Percentiles rank a stretch among this genome's conserved stretches.
Evolutionary conservation across 1,284 basidiomycete genomes (phyloP).

Genomic region (Ganoderma sinense): DNA sequence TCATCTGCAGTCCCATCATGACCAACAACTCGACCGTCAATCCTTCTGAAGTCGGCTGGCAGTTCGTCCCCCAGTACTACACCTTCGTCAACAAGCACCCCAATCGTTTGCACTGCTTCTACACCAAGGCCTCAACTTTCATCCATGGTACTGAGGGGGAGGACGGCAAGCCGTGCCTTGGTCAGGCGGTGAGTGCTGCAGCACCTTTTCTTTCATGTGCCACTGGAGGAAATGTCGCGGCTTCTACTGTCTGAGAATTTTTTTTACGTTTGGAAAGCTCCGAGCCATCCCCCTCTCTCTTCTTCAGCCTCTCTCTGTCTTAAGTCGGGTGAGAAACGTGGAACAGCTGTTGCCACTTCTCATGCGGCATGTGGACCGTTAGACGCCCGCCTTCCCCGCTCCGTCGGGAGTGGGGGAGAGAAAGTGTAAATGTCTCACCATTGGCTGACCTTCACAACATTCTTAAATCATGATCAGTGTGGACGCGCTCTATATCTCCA

Average conservation of each 20-base stretch:
- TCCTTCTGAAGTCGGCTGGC: constrained; percentile 94
- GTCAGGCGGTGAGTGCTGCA: constrained; percentile 80
- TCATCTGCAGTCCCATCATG: constrained; percentile 40
- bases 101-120: constrained; percentile 97
- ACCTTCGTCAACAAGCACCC: constrained; percentile 99
- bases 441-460: neutral
- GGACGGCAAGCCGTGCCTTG: constrained; percentile 86
- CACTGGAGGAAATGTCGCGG: neutral
- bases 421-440: neutral
- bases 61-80: constrained; percentile 97
- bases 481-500: neutral
- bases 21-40: constrained; percentile 60
- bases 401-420: neutral
- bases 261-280: neutral
- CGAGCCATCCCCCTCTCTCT: neutral
- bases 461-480: neutral
- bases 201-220: constrained; percentile 1
- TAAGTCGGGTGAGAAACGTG: neutral
- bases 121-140: constrained; percentile 97
- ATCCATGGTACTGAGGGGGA: constrained; percentile 97
- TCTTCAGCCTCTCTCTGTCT: no score
- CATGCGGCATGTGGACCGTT: neutral
- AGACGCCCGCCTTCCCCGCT: neutral
- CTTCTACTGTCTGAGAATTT: no score
- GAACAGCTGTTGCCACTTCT: neutral